Evolutionary conservation across 768 basidiomycete genomes (phyloP), one percentile per base, ranked within the genome.

Genomic region (Steccherinum ochraceum): DNA sequence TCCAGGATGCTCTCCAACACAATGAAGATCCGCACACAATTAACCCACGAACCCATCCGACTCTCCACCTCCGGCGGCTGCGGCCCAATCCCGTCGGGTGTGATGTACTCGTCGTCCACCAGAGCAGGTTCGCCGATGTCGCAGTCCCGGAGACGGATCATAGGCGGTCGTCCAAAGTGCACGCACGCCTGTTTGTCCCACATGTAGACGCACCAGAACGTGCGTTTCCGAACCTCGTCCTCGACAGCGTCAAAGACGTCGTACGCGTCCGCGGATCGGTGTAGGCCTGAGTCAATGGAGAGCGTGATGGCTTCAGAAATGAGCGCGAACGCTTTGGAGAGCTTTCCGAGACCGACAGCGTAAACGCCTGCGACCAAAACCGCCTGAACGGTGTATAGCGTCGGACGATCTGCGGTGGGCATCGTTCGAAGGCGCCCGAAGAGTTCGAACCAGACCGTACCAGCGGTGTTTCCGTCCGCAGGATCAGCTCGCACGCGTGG

Each of bases 111-210:
- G 64, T 96, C 93, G 63, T 94, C 93, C 18, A 93, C 80, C 18
- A 87, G 74, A 4, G 83, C 69, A 2, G 92, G 91, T 64, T 94
- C 93, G 3, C 81, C 77, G n/a, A 93, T 86, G 62, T 96, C 93
- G 67, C 91, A 93, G 63, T 95, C 93, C 55, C 89, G 77, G 54
- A 94, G 68, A 43, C 92, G 79, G 57, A 96, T 76, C 74, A 93
- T 79, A 2, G 92, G 83, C 25, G 93, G 93, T 21, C 93, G 75
- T 21, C 93, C 93, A 64, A 95, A 94, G 66, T 91, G 86, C 52
- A 89, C 86, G 11, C 82, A 74, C 5, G 93, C 81, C 61, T 94
- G 93, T 69, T 96, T 95, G 69, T 96, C 93, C 93, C 93, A 95
- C 46, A 90, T 78, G 68, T 95, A 96, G 23, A 94, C 90, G 52